Base-by-base conservation (phyloP, 768 basidiomycete genomes). In the Asterophora parasitica region DNA sequence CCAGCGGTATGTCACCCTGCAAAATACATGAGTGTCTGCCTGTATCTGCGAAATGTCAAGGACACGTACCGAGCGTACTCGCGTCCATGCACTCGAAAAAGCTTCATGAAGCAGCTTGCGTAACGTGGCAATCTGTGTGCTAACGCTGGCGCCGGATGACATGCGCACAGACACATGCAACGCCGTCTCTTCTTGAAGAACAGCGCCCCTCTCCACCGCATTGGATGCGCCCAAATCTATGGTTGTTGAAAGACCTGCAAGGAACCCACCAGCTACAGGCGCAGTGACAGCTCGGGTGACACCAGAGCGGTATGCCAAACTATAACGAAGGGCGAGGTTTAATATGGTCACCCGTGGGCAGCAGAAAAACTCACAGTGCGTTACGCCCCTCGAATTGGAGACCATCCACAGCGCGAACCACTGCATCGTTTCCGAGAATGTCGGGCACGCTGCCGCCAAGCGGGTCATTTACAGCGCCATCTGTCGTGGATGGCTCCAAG, bases 261-360 rank as follows among this genome's bases (percentile, higher is more conserved):
- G 59, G 54, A 88, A 77, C 6, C 83, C 78, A 6, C 41, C 15
- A 2, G 78, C 72, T 5, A 65, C 58, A 0, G 90, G 91, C 0
- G 82, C 76, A 0, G 76, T 72, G 11, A 92, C 70, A 1, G 76
- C 85, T 1, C 73, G 76, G 2, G 88, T 88, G 2, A 93, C 84
- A 3, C 91, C 90, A 6, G 74, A 65, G 15, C 79, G 79, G 58
- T 89, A 87, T 0, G 90, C 87, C 33, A 87, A 58, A 27, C 88
- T 91, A 55, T 13, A n/a, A n/a, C n/a, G n/a, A n/a, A 47, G 36
- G 44, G 30, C 2, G 30, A 31, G 12, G 35, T 51, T 16, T 46
- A 53, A 35, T 41, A 13, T 43, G 5, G 44, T 17, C 23, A 23
- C 6, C 23, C 26, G 46, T 3, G 32, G 23, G 40, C 36, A 57